Conservation (phyloP, 1,139 yeast species). For the Pichia sp. region DNA sequence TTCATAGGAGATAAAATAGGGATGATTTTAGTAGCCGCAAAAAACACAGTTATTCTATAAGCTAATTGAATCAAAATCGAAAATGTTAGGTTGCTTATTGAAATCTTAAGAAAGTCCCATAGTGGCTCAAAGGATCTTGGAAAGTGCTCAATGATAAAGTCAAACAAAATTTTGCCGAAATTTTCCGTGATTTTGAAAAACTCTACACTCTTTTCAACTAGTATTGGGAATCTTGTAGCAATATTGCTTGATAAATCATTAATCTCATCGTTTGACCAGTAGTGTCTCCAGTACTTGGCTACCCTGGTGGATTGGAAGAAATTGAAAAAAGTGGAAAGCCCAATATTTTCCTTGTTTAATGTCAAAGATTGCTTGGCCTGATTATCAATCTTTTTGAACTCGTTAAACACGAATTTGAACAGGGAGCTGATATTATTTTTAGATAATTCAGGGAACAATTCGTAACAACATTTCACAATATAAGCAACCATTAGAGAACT, state of each 20-base stretch:
- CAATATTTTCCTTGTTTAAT: slow-evolving; percentile 9
- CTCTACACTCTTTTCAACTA: slow-evolving; percentile 15
- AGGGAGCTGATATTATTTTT: slow-evolving; percentile 38
- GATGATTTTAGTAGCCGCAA: slow-evolving; percentile 92
- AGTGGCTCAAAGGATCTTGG: slow-evolving; percentile 61
- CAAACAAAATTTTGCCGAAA: slow-evolving; percentile 22
- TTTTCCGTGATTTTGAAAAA: slow-evolving; percentile 19
- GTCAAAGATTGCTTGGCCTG: slow-evolving; percentile 26
- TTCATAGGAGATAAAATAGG: slow-evolving; percentile 58
- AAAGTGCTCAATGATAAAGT: slow-evolving; percentile 37
- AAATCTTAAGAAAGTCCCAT: slow-evolving; percentile 63
- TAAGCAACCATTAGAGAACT: slow-evolving; percentile 82
- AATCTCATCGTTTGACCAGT: slow-evolving; percentile 10
- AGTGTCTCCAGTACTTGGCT: not conserved
- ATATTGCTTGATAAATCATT: not conserved
- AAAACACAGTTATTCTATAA: slow-evolving; percentile 80
- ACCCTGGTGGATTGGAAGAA: slow-evolving; percentile 16
- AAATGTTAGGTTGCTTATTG: slow-evolving; percentile 72
- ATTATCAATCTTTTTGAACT: slow-evolving; percentile 35
- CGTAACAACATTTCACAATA: slow-evolving; percentile 87
- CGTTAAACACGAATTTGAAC: slow-evolving; percentile 37
- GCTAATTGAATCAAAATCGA: slow-evolving; percentile 78
- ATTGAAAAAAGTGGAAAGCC: slow-evolving; percentile 7
- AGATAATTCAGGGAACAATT: slow-evolving; percentile 79
- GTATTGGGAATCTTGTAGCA: slow-evolving; percentile 14